Conservation (phyloP, 2,329 filamentous ascomycete genomes). For the Apiospora rasikravindrae region DNA sequence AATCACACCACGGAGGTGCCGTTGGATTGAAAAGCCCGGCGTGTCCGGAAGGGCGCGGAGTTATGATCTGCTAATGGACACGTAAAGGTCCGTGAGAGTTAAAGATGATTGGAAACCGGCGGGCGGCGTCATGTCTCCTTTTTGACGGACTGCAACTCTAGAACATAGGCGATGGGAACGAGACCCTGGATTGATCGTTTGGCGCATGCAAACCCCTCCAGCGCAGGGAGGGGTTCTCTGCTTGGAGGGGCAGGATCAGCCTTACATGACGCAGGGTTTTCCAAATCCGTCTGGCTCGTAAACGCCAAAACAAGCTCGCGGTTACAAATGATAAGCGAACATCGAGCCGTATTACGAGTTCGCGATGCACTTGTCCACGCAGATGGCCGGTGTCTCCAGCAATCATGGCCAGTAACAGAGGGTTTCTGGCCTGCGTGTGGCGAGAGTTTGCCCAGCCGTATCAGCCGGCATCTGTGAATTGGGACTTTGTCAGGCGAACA, state of each 20-base stretch:
- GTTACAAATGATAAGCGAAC: background rate
- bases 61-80: constrained; percentile 1
- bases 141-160: background rate
- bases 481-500: background rate
- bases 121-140: background rate
- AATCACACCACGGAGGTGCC: constrained; percentile 7
- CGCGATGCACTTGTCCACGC: constrained; percentile 4
- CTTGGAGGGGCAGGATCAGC: constrained; percentile 1
- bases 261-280: constrained; percentile 10
- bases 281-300: background rate
- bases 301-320: background rate
- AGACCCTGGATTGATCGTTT: background rate
- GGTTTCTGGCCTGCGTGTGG: background rate
- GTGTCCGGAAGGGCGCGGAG: constrained; percentile 9
- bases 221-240: background rate
- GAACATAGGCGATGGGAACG: background rate
- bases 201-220: background rate
- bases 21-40: background rate
- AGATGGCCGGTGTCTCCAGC: background rate
- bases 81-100: background rate
- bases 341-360: background rate
- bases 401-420: background rate
- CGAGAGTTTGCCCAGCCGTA: constrained; percentile 14
- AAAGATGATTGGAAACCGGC: background rate
- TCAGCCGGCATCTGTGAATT: background rate